Conservation (phyloP, 345 rosid genomes). For the Hypericum perforatum region DNA sequence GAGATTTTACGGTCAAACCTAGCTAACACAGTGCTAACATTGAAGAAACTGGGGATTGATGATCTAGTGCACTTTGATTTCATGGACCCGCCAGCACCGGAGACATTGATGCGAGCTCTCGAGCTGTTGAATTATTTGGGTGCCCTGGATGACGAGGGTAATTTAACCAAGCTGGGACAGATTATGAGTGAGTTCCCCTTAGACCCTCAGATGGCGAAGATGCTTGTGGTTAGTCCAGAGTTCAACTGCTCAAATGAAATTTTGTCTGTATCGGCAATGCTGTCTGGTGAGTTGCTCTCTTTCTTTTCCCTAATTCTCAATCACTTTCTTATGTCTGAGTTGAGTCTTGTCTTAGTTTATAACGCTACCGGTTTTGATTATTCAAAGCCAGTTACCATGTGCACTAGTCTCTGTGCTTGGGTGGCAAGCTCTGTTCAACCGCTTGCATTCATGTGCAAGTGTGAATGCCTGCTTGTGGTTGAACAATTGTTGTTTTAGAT, state of each 20-base stretch:
- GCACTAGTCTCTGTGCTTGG: conserved; percentile 5
- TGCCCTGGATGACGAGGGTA: neutral
- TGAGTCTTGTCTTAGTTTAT: conserved; percentile 21
- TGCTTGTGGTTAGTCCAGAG: neutral
- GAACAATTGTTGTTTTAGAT: conserved; percentile 15
- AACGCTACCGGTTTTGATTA: no score
- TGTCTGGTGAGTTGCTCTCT: conserved; percentile 1
- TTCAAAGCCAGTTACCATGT: conserved; percentile 10
- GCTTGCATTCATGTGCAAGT: conserved; percentile 18
- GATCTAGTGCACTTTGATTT: conserved; percentile 11
- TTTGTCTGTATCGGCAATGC: conserved; percentile 11
- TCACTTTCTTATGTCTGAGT: conserved; percentile 13
- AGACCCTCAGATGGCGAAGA: conserved; percentile 7
- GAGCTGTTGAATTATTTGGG: conserved; percentile 5
- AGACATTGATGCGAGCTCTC: conserved; percentile 5
- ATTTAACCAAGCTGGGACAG: conserved; percentile 3
- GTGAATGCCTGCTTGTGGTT: conserved; percentile 23
- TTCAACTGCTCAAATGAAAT: conserved; percentile 9
- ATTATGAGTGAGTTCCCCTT: conserved; percentile 10
- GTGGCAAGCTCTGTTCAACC: neutral
- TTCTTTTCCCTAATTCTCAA: conserved; percentile 2
- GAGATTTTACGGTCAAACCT: conserved; percentile 5
- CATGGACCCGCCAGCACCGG: conserved; percentile 11
- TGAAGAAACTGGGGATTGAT: conserved; percentile 10
- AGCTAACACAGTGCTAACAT: conserved; percentile 2